phyloP scores from a whole-genome alignment of 176 grass and related monocot genomes.

The Oryza meridionalis region DNA sequence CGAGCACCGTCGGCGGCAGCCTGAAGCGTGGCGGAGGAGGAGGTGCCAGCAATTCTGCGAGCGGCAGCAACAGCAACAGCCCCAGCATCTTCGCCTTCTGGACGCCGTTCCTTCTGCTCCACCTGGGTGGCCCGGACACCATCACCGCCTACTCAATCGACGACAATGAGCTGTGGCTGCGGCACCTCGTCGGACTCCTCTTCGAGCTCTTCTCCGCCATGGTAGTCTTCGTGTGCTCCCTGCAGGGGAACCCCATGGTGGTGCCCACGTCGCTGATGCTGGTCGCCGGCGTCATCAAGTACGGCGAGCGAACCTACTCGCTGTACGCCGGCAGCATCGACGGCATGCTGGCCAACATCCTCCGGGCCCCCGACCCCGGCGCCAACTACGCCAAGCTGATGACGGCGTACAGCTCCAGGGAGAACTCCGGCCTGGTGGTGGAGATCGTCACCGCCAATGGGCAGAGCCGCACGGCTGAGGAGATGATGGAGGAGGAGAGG shows the following conservation, averaged over 20 bases:
- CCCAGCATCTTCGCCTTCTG: slow-evolving; percentile 3
- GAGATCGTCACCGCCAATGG: neutral
- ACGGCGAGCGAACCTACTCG: too few species aligned
- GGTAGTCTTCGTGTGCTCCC: neutral
- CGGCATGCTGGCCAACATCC: neutral
- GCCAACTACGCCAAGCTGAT: slow-evolving; percentile 22
- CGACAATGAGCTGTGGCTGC: slow-evolving; percentile 42
- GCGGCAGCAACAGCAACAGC: too few species aligned
- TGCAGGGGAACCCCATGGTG: neutral
- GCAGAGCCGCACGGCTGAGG: neutral
- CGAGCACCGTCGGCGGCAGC: too few species aligned
- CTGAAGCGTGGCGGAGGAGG: too few species aligned
- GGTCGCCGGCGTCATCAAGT: slow-evolving; percentile 16
- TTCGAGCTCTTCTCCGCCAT: slow-evolving; percentile 13
- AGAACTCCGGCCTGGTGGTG: neutral
- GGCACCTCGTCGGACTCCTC: slow-evolving; percentile 25
- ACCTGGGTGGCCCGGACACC: slow-evolving; percentile 55
- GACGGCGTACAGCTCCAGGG: neutral
- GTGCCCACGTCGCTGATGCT: too few species aligned
- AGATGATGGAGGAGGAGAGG: neutral
- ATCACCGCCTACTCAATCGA: slow-evolving; percentile 53
- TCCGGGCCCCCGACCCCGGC: neutral
- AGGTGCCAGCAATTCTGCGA: too few species aligned
- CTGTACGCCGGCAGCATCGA: slow-evolving; percentile 18
- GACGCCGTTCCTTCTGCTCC: slow-evolving; percentile 56